Base-by-base conservation (phyloP, 495 filamentous ascomycete species). In the Staphylotrichum tortipilum region DNA sequence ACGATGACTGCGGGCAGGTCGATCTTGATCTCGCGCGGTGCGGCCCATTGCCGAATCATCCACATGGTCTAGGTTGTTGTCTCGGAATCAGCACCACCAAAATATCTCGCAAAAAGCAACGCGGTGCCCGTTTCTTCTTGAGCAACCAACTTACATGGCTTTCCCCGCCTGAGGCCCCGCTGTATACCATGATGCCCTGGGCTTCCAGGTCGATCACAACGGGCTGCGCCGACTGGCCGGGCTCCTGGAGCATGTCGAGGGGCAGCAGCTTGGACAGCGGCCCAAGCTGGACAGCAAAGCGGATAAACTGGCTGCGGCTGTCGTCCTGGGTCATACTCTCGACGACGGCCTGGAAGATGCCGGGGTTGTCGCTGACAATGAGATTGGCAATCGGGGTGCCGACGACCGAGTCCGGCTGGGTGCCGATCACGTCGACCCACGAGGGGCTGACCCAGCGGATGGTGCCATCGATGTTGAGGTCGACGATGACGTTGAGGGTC, bases 171-270 rank as follows among this genome's bases (percentile, higher is more conserved):
- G 88, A 84, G 10, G 86, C 80, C 44, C 87, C 81, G 63, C 96
- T 91, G 65, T 92, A 96, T 7, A 96, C 86, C 84, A 97, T 90
- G 55, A 98, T 97, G 14, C 92, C 92, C 68, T 98, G 92, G 36
- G 85, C 92, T 68, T 98, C 94, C 50, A 98, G 76, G 46, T 84
- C 83, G 49, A 97, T 68, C 38, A 83, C 71, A 33, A 78, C 68
- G 21, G 72, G 67, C 39, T 76, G 47, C 19, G 64, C 59, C 10
- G 71, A 62, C 31, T 73, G 68, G 46, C 69, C 74, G 44, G 65
- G 64, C 36, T 75, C 73, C n/a, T 69, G 67, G 11, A 64, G 47
- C 30, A 68, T 59, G 52, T 78, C 75, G 19, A 65, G 50, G 7
- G 78, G 75, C 7, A 76, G 72, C 54, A 84, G 73, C 57, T 80